Conservation (phyloP, 352 stramenopile genomes). For the Aphanomyces astaci region DNA sequence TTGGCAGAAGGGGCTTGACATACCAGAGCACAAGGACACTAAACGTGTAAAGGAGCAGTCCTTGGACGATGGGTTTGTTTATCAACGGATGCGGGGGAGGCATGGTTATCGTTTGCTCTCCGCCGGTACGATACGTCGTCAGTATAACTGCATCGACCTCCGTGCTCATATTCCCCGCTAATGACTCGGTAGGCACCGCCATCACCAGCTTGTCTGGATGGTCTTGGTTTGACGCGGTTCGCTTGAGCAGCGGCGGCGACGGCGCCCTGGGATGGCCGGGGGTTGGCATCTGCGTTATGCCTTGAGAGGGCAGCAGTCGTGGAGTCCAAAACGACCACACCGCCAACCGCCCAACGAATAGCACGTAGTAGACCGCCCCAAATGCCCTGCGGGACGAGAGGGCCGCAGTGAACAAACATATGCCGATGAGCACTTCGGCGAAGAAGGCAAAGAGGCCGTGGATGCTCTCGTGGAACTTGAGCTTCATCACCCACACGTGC, state of each 20-base stretch:
- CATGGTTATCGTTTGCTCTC: no score
- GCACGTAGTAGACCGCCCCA: constrained; percentile 48
- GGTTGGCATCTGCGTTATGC: background rate
- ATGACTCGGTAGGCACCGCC: no score
- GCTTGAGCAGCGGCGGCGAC: background rate
- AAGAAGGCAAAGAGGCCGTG: constrained; percentile 24
- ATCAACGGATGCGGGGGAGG: background rate
- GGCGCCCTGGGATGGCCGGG: background rate
- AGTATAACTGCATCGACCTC: no score
- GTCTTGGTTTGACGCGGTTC: background rate
- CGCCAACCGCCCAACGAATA: constrained; percentile 48
- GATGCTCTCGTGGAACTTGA: constrained; percentile 28
- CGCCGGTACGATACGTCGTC: no score
- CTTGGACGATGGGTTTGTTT: background rate
- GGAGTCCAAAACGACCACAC: constrained; percentile 45
- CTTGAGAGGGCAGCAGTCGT: background rate
- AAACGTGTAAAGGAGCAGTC: background rate
- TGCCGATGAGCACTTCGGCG: constrained; percentile 39
- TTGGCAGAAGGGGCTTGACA: background rate
- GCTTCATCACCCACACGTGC: constrained; percentile 15
- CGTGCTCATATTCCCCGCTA: no score
- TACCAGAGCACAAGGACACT: constrained; percentile 7
- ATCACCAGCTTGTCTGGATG: no score
- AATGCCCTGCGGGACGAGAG: constrained; percentile 51
- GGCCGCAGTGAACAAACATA: constrained; percentile 54